These are phyloP conservation scores for Rubroshorea leprosula DNA, from an alignment of 345 rosid genomes.

Conservation along the genomic window DNA sequence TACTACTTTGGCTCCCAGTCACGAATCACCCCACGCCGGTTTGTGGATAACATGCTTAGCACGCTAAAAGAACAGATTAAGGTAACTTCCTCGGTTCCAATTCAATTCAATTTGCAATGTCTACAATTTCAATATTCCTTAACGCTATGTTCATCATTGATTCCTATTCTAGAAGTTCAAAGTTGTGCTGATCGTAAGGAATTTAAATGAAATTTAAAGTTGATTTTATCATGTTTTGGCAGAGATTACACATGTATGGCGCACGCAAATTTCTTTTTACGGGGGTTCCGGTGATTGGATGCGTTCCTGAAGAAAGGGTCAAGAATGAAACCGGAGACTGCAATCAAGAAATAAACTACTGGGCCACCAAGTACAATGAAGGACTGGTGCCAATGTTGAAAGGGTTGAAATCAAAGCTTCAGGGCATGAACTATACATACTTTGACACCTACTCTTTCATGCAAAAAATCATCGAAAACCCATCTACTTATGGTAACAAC, in stretches of 20 bases:
- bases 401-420: slow-evolving; percentile 6
- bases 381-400: slow-evolving; percentile 6
- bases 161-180: no score
- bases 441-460: slow-evolving; percentile 9
- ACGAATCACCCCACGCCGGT: slow-evolving; percentile 35
- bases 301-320: slow-evolving; percentile 11
- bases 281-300: slow-evolving; percentile 1
- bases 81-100: slow-evolving; percentile 53
- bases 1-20: slow-evolving; percentile 36
- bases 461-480: slow-evolving; percentile 1
- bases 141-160: no score
- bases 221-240: background rate
- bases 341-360: slow-evolving; percentile 6
- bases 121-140: no score
- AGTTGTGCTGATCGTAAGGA: no score
- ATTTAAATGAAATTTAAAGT: no score
- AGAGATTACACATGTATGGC: slow-evolving; percentile 9
- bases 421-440: slow-evolving; percentile 9
- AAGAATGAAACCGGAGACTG: slow-evolving; percentile 9
- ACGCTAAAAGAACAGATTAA: slow-evolving; percentile 47
- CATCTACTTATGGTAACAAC: slow-evolving; percentile 12
- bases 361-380: slow-evolving; percentile 11
- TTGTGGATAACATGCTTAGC: slow-evolving; percentile 36
- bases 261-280: slow-evolving; percentile 7
- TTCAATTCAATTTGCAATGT: no score